These are phyloP conservation scores for Colletotrichum liriopes DNA, from an alignment of 2,329 filamentous ascomycete genomes.

Conservation along the genomic window DNA sequence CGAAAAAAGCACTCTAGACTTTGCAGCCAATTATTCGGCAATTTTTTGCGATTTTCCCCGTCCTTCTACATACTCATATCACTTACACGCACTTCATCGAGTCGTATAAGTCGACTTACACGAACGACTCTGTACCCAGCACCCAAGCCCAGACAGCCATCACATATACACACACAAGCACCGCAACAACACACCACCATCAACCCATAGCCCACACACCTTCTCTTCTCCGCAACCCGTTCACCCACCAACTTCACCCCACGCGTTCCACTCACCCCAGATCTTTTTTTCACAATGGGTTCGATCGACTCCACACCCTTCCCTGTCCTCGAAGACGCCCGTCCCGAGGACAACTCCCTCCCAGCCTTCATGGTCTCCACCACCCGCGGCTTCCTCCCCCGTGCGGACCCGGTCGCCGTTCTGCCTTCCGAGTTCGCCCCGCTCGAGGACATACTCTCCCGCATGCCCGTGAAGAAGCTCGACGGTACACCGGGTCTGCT, in stretches of 20 bases:
- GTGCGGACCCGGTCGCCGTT: constrained; percentile 72
- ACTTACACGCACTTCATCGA: constrained; percentile 16
- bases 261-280: constrained; percentile 9
- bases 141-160: constrained; percentile 25
- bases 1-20: constrained; percentile 16
- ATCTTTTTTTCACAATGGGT: constrained; percentile 55
- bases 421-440: constrained; percentile 82
- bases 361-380: constrained; percentile 87
- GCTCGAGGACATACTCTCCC: constrained; percentile 79
- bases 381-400: constrained; percentile 81
- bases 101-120: constrained; percentile 30
- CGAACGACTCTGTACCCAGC: constrained; percentile 2
- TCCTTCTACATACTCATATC: constrained; percentile 28
- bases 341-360: constrained; percentile 73
- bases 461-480: constrained; percentile 84
- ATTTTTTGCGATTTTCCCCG: constrained; percentile 32
- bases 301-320: constrained; percentile 63
- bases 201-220: constrained; percentile 23
- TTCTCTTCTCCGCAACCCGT: constrained; percentile 15
- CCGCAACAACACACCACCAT: constrained; percentile 16
- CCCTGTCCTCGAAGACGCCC: constrained; percentile 74
- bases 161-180: constrained; percentile 16
- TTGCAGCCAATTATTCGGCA: constrained; percentile 9
- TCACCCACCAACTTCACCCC: constrained; percentile 24
- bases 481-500: constrained; percentile 85